Evolutionary conservation across 805 yeast species (phyloP).

Genomic region (Maudiozyma saulgeensis): DNA sequence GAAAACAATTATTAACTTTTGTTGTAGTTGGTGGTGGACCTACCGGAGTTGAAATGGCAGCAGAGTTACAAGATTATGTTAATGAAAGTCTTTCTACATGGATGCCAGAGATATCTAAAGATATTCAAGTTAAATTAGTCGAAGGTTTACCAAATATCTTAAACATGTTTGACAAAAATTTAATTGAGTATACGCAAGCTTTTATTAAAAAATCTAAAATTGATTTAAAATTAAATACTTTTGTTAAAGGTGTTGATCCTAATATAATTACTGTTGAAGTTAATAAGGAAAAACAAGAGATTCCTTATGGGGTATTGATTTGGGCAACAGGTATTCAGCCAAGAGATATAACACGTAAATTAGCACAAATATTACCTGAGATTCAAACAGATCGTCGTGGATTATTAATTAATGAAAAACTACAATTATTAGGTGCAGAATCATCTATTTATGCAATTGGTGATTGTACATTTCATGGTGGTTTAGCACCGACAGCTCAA

Average conservation of each 20-base stretch:
- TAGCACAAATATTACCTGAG: constrained; percentile 53
- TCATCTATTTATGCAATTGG: constrained; percentile 79
- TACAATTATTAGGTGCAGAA: constrained; percentile 72
- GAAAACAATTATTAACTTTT: constrained; percentile 74
- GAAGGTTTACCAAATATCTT: constrained; percentile 89
- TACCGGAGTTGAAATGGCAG: constrained; percentile 97
- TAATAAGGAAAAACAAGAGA: constrained; percentile 54
- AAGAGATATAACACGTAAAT: constrained; percentile 58
- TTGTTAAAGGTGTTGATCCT: constrained; percentile 78
- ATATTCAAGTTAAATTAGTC: constrained; percentile 72
- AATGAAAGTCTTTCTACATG: constrained; percentile 82
- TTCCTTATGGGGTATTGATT: constrained; percentile 87
- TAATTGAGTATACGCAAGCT: constrained; percentile 71
- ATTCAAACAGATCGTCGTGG: constrained; percentile 78
- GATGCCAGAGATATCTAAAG: constrained; percentile 78
- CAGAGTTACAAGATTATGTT: constrained; percentile 89
- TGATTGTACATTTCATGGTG: constrained; percentile 83
- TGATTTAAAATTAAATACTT: constrained; percentile 69
- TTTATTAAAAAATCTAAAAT: constrained; percentile 63
- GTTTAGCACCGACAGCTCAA: constrained; percentile 93
- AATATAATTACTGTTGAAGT: constrained; percentile 62
- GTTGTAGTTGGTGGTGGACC: constrained; percentile 99
- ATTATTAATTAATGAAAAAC: constrained; percentile 69
- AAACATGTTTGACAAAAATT: constrained; percentile 58
- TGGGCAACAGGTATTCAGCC: constrained; percentile 98